Evolutionary conservation across 768 basidiomycete species (phyloP), one percentile per base, ranked within the genome.

Genomic region (Peribolospora baueri): DNA sequence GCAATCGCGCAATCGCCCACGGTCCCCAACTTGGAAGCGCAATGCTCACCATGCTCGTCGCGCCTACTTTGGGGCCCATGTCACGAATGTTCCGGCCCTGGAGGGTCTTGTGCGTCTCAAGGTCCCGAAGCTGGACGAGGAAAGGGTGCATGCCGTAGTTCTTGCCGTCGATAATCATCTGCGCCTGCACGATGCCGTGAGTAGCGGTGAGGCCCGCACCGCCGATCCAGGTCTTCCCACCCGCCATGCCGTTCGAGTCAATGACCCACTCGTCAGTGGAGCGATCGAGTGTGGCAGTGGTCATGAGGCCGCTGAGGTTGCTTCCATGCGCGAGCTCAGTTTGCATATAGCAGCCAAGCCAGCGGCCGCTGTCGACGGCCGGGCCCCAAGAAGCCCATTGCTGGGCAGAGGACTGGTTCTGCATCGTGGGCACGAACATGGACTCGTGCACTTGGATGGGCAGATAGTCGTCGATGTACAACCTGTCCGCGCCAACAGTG

Each of bases 281-380:
- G 5, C 39, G 50, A 48, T 65, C 62, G 50, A 64, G 65, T 8
- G 60, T 64, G 42, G 65, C 65, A 4, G 63, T 63, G 10, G 65
- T 65, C 51, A 65, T 62, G 8, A 66, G 54, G 10, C 61, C 61
- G 5, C 65, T 60, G n/a, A 66, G 40, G 43, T 62, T 63, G 3
- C 63, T 65, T 7, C 65, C 64, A 51, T 66, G 65, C 6, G 63
- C 65, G 8, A 67, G 60, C 48, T 67, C 65, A 5, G 65, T 65
- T 53, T 62, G 65, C 41, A 60, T 62, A 42, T 66, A 66, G 5
- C 63, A 55, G 7, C 65, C 64, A 14, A 65, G 55, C 38, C 65
- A 64, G 39, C 54, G 59, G 5, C 62, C 59, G 0, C 59, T 60
- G 50, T 62, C 59, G 2, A 61, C 62, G 3, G 61, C 56, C 3